Evolutionary conservation across 352 stramenopile species (phyloP), one percentile per base, ranked within the genome.

Genomic region (Thraustochytrium sp.): DNA sequence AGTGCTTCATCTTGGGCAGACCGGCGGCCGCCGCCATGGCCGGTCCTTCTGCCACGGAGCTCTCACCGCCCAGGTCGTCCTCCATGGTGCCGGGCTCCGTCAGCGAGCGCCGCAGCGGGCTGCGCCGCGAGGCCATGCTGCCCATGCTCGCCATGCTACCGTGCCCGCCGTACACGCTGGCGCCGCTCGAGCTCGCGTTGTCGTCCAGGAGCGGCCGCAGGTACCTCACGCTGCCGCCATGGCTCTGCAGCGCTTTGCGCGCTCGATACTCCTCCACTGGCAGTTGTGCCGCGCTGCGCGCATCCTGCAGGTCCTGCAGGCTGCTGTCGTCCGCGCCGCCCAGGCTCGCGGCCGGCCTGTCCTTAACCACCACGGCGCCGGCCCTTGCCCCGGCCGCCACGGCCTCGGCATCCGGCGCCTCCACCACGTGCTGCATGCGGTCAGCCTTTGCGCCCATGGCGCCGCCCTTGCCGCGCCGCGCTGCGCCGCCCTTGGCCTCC

Each of bases 1-100:
- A 72, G 36, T 49, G 59, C 40, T 72, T 72, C 59, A 72, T 72
- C n/a, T n/a, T n/a, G n/a, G n/a, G n/a, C n/a, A n/a, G 34, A 72
- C 59, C 1, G 59, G 59, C 40, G 42, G 13, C 16, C 46, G 59
- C 21, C 4, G 59, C 59, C 11, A 31, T 11, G 29, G 59, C 1
- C 16, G 26, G 59, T 31, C 23, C 13, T 38, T 29, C 55, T 18
- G 29, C 26, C 13, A 65, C 29, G 26, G 29, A 65, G 26, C 16
- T 65, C 13, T 34, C 26, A 13, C 29, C 55, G 13, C 18, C 34
- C 29, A 65, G 16, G 34, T 18, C 2, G 34, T 31, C 18, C 16
- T n/a, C 13, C 13, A 40, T 40, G 13, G 34, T n/a, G 51, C 51
- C n/a, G 5, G 21, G 51, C n/a, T 4, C 21, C 26, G 51, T n/a